Evolutionary conservation across 495 filamentous ascomycete genomes (phyloP).

Genomic region (Tuber magnatum): DNA sequence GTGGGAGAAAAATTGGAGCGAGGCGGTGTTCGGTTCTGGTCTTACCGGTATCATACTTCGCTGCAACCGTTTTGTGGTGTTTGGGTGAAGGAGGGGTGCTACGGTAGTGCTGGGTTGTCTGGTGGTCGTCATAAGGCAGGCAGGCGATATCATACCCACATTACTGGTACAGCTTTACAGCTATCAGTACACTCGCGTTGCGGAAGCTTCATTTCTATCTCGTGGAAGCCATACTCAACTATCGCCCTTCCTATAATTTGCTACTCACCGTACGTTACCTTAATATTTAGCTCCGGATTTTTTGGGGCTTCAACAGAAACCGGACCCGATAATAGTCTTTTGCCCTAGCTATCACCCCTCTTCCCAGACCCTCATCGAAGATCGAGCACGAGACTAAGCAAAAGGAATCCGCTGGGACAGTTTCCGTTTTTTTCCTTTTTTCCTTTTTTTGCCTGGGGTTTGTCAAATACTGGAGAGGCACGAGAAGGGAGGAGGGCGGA

Average conservation of each 20-base stretch:
- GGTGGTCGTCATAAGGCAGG: neutral
- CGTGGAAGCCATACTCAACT: neutral
- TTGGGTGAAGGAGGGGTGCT: neutral
- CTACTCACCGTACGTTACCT: neutral
- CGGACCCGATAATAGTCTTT: neutral
- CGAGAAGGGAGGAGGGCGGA: neutral
- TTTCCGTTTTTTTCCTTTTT: neutral
- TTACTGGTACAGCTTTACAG: neutral
- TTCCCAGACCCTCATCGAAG: neutral
- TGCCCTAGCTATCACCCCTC: neutral
- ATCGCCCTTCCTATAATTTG: neutral
- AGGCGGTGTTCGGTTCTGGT: neutral
- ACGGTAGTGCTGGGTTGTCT: too few species aligned
- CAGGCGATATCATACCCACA: constrained; percentile 1
- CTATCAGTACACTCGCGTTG: neutral
- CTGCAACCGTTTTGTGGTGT: constrained; percentile 4
- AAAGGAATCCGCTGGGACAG: neutral
- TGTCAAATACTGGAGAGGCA: neutral
- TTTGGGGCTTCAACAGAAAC: neutral
- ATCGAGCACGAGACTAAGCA: neutral
- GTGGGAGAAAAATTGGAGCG: neutral
- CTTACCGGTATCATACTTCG: neutral
- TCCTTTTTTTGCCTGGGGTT: neutral
- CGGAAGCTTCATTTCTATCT: neutral
- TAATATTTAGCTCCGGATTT: neutral